phyloP scores from a whole-genome alignment of 352 stramenopile species.

The Globisporangium iwayamae region DNA sequence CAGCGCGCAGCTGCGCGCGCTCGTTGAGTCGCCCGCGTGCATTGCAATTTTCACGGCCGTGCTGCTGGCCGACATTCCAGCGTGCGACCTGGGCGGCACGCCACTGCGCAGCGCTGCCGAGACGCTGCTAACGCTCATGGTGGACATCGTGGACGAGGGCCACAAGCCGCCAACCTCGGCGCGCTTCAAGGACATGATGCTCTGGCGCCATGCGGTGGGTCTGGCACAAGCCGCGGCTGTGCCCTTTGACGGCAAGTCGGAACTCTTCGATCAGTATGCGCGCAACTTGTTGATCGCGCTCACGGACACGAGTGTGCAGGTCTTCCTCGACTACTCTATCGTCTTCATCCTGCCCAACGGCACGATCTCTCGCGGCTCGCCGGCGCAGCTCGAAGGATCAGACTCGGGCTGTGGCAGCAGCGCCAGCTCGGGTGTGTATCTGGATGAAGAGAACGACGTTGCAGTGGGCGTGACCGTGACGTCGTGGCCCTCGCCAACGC shows the following conservation, averaged over 20 bases:
- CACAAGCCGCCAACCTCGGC: slow-evolving; percentile 26
- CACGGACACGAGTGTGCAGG: slow-evolving; percentile 30
- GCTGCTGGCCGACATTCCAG: slow-evolving; percentile 38
- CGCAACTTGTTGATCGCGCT: slow-evolving; percentile 32
- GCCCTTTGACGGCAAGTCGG: slow-evolving; percentile 43
- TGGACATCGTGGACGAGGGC: slow-evolving; percentile 26
- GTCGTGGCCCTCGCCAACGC: background rate
- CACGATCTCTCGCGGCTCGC: slow-evolving; percentile 17
- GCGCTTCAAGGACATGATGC: slow-evolving; percentile 45
- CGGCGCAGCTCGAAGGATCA: slow-evolving; percentile 14
- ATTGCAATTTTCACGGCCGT: slow-evolving; percentile 48
- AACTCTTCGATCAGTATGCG: slow-evolving; percentile 34
- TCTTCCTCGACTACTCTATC: slow-evolving; percentile 35
- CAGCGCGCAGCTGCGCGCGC: slow-evolving; percentile 35
- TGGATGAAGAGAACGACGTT: background rate
- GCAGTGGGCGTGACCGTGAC: background rate
- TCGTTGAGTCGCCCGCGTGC: slow-evolving; percentile 42
- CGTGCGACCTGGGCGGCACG: slow-evolving; percentile 47
- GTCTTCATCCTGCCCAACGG: slow-evolving; percentile 28
- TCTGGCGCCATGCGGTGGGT: slow-evolving; percentile 49
- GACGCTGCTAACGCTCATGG: slow-evolving; percentile 54
- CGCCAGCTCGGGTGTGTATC: background rate
- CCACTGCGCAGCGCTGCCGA: slow-evolving; percentile 42
- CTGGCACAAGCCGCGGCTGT: slow-evolving; percentile 32
- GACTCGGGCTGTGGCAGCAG: background rate